Base-by-base conservation (phyloP, 1,284 basidiomycete species). In the Ustilago vetiveriae region DNA sequence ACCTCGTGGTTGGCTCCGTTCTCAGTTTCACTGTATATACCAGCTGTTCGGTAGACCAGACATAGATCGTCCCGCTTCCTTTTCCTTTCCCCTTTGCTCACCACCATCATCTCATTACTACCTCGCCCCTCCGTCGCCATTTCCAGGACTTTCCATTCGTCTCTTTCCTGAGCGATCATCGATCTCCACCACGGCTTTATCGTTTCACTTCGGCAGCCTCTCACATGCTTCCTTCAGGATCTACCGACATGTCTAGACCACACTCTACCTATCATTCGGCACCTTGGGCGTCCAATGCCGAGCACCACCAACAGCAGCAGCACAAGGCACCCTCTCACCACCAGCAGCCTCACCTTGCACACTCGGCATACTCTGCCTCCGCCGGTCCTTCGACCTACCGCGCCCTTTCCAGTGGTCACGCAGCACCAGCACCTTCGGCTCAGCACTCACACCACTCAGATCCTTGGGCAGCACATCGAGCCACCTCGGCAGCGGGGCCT, bases 381-480 rank as follows among this genome's bases (percentile, higher is more conserved):
- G 60, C 67, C 1, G 68, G 68, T 22, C 68, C 68, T 40, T 71
- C 68, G 29, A 66, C 60, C 43, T 70, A 70, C 43, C 58, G 58
- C 11, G 62, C 62, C 29, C 65, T 56, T 32, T 62, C 58, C 38
- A 56, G 55, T 27, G 59, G 63, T 14, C 63, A 66, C 46, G 40
- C 41, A 3, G 46, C 55, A 23, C 10, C 60, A 14, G 27, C 52
- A 22, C 24, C 46, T 13, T 24, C 36, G 5, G 21, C 45, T 21
- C 59, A 56, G 13, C 55, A 57, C 29, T 9, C 41, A 3, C 50
- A 57, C 23, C 43, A 52, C 50, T n/a, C 55, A 7, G 43, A 54
- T 3, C 24, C 59, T 19, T 64, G 60, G 59, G 45, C 13, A 29
- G 27, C 52, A 16, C 60, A 56, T 30, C 56, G 48, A 16, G 24